A percentile compares a stretch with the other conserved stretches of the same genome.
Conservation (phyloP, 768 basidiomycete species). For the Macrolepiota fuliginosa region DNA sequence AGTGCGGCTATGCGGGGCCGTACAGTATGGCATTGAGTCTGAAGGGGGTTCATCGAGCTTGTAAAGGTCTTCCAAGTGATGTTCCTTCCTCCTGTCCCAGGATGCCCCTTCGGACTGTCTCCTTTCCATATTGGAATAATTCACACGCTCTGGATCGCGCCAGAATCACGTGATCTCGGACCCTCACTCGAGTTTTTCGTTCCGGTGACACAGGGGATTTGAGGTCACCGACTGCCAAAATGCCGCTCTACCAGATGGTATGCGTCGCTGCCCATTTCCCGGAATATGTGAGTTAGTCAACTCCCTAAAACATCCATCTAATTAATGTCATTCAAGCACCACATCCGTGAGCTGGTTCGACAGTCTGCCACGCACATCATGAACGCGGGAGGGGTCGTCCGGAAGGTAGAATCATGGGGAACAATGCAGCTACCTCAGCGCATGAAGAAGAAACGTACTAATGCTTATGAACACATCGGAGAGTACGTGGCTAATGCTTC, state of each 20-base stretch:
- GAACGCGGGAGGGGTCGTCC: constrained; percentile 76
- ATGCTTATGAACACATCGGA: constrained; percentile 48
- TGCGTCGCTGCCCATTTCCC: constrained; percentile 77
- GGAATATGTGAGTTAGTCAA: constrained; percentile 58
- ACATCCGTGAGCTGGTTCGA: constrained; percentile 72
- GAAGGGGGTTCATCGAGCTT: constrained; percentile 6
- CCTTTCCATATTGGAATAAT: not conserved
- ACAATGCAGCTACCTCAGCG: constrained; percentile 69
- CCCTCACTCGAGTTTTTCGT: not conserved
- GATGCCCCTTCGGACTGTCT: too few species aligned
- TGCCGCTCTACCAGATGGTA: constrained; percentile 89
- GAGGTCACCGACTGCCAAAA: constrained; percentile 28
- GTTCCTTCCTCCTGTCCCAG: not conserved
- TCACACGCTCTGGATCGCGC: not conserved
- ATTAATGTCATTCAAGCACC: constrained; percentile 42
- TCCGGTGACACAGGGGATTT: not conserved
- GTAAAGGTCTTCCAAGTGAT: not conserved
- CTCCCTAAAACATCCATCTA: not conserved
- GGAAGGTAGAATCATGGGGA: constrained; percentile 75
- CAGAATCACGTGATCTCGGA: constrained; percentile 6
- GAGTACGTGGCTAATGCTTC: constrained; percentile 57
- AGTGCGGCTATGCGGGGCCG: constrained; percentile 7
- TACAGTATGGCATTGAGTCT: not conserved
- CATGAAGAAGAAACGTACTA: constrained; percentile 60
- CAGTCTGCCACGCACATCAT: constrained; percentile 72